These are phyloP conservation scores for Potentilla sterilis DNA, from an alignment of 306 rosid genomes.

Conservation along the genomic window DNA sequence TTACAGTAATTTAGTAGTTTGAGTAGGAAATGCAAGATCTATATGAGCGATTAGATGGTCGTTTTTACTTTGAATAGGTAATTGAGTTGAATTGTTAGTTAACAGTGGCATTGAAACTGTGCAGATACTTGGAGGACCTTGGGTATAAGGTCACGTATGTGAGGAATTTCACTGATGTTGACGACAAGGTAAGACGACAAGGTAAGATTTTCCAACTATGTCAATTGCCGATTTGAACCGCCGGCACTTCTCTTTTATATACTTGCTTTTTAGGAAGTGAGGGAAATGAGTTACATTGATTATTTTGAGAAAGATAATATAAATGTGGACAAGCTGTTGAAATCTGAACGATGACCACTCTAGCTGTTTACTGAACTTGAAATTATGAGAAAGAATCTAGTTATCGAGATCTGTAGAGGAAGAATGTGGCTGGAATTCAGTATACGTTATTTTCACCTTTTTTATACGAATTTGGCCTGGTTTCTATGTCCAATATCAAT, in stretches of 20 bases:
- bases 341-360: neutral
- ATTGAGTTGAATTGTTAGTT: slow-evolving; percentile 5
- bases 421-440: no score
- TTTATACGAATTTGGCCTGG: neutral
- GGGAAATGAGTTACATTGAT: neutral
- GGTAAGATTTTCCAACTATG: slow-evolving; percentile 41
- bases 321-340: neutral
- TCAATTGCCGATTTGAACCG: neutral
- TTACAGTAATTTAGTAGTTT: neutral
- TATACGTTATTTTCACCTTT: neutral
- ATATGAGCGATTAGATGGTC: neutral
- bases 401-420: neutral
- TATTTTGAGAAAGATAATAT: neutral
- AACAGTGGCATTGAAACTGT: slow-evolving; percentile 18
- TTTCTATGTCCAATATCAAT: neutral
- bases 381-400: no score
- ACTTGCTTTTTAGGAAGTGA: neutral
- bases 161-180: slow-evolving; percentile 96
- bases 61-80: neutral
- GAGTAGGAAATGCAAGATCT: neutral
- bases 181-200: slow-evolving; percentile 97
- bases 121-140: slow-evolving; percentile 69
- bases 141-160: slow-evolving; percentile 90
- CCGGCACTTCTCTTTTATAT: neutral
- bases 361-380: neutral